Conservation (phyloP, 2,329 filamentous ascomycete species). For the Arthrobotrys pseudoclavata region DNA sequence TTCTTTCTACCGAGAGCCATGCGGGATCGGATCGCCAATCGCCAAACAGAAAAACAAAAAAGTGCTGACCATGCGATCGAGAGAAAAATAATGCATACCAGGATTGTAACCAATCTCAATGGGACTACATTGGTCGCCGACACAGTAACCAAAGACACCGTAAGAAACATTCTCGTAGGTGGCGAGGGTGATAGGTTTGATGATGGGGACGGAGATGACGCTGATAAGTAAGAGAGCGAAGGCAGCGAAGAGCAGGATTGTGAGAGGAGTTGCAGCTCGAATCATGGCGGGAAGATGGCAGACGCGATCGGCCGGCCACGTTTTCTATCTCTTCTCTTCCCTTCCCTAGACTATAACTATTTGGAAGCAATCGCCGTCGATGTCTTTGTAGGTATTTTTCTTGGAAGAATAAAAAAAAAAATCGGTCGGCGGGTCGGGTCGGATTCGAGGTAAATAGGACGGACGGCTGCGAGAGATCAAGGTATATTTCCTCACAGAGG, state of each 20-base stretch:
- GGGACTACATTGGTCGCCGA: slow-evolving; percentile 74
- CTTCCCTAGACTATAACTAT: no score
- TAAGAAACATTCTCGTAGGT: slow-evolving; percentile 82
- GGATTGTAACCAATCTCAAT: slow-evolving; percentile 88
- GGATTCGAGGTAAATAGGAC: no score
- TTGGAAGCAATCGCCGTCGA: neutral
- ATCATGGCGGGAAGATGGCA: slow-evolving; percentile 67
- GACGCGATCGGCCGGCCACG: neutral
- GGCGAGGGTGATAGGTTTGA: slow-evolving; percentile 85
- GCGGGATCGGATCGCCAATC: slow-evolving; percentile 9
- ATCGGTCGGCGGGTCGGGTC: neutral
- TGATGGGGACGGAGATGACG: slow-evolving; percentile 90
- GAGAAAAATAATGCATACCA: slow-evolving; percentile 71
- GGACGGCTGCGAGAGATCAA: slow-evolving; percentile 27
- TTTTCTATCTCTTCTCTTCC: no score
- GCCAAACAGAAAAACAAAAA: neutral
- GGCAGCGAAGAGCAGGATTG: slow-evolving; percentile 84
- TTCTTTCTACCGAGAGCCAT: neutral
- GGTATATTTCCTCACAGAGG: slow-evolving; percentile 50
- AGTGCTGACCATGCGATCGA: neutral
- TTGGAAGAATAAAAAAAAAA: neutral
- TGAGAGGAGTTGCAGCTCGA: slow-evolving; percentile 90
- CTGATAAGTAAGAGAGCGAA: slow-evolving; percentile 88
- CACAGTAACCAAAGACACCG: slow-evolving; percentile 93
- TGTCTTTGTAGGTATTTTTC: neutral